These are phyloP conservation scores for Colletotrichum musicola DNA, from an alignment of 2,329 filamentous ascomycete genomes.

Conservation along the genomic window DNA sequence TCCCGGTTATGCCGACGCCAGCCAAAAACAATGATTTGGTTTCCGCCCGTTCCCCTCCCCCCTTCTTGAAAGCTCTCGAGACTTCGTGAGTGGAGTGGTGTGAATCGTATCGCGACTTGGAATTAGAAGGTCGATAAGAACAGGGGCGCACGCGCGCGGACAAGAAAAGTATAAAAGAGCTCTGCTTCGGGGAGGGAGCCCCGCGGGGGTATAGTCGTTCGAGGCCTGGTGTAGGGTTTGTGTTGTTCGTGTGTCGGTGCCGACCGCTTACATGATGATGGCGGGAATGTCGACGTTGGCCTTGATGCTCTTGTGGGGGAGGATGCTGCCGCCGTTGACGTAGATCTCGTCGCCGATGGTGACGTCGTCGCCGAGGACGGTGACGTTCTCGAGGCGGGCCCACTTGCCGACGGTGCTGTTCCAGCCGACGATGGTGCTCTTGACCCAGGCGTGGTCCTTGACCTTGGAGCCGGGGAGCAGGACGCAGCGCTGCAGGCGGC, in stretches of 20 bases:
- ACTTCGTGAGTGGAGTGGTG: constrained; percentile 38
- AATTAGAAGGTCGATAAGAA: constrained; percentile 40
- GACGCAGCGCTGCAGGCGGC: constrained; percentile 93
- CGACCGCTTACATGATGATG: constrained; percentile 71
- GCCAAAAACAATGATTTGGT: constrained; percentile 38
- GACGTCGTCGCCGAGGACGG: constrained; percentile 97
- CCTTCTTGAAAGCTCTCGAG: constrained; percentile 13
- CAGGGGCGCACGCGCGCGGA: constrained; percentile 33
- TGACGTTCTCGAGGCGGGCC: constrained; percentile 97
- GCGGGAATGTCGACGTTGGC: constrained; percentile 88
- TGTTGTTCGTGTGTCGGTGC: background rate
- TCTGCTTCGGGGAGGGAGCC: constrained; percentile 3
- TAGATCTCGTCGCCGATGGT: constrained; percentile 97
- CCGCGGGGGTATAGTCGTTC: constrained; percentile 5
- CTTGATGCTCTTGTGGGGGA: constrained; percentile 99
- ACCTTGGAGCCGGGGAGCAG: constrained; percentile 90
- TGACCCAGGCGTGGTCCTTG: constrained; percentile 99
- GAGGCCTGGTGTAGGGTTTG: constrained; percentile 17
- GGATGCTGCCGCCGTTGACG: constrained; percentile 94
- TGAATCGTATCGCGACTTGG: constrained; percentile 39
- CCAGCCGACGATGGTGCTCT: constrained; percentile 98
- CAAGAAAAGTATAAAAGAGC: constrained; percentile 25
- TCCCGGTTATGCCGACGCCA: constrained; percentile 29
- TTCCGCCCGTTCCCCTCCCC: constrained; percentile 4
- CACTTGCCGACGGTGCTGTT: constrained; percentile 96